These are phyloP conservation scores for Pyrenula massariospora DNA, from an alignment of 495 filamentous ascomycete genomes.

Conservation along the genomic window DNA sequence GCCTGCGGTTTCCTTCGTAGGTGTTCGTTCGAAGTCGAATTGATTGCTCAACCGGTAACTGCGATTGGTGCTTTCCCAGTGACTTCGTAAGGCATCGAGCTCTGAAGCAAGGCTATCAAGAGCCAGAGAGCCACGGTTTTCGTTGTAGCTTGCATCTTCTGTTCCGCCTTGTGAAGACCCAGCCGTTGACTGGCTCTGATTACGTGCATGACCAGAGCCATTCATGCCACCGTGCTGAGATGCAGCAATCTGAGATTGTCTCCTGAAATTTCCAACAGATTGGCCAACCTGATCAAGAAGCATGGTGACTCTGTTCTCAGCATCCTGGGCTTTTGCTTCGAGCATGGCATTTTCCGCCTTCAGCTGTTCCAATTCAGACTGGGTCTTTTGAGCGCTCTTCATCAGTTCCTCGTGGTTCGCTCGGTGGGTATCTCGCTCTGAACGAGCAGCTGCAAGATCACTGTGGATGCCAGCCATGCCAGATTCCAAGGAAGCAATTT, in stretches of 20 bases:
- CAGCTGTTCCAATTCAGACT: conserved; percentile 64
- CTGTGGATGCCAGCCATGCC: conserved; percentile 55
- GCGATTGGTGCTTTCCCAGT: conserved; percentile 94
- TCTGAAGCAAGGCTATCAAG: conserved; percentile 86
- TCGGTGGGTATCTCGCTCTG: conserved; percentile 55
- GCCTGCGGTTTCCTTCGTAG: conserved; percentile 37
- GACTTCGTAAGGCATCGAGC: conserved; percentile 73
- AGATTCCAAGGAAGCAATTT: conserved; percentile 54
- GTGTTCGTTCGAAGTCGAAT: conserved; percentile 71
- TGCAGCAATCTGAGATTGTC: conserved; percentile 46
- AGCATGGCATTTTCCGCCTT: conserved; percentile 70
- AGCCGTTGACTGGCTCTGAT: conserved; percentile 29
- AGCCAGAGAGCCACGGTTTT: conserved; percentile 69
- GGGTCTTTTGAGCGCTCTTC: conserved; percentile 39
- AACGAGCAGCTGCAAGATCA: conserved; percentile 49
- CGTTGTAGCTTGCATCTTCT: conserved; percentile 50
- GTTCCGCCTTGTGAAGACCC: conserved; percentile 26
- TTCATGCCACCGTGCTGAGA: conserved; percentile 18
- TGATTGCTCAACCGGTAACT: conserved; percentile 69
- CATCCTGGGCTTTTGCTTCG: conserved; percentile 73
- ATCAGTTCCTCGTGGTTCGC: conserved; percentile 47
- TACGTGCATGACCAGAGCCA: conserved; percentile 23
- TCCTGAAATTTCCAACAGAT: conserved; percentile 88
- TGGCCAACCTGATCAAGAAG: conserved; percentile 88
- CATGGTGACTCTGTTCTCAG: conserved; percentile 84